Percentiles rank a stretch among this genome's conserved stretches.
Conservation (phyloP, 139 green algal genomes). For the Axilococcus clingmanii region DNA sequence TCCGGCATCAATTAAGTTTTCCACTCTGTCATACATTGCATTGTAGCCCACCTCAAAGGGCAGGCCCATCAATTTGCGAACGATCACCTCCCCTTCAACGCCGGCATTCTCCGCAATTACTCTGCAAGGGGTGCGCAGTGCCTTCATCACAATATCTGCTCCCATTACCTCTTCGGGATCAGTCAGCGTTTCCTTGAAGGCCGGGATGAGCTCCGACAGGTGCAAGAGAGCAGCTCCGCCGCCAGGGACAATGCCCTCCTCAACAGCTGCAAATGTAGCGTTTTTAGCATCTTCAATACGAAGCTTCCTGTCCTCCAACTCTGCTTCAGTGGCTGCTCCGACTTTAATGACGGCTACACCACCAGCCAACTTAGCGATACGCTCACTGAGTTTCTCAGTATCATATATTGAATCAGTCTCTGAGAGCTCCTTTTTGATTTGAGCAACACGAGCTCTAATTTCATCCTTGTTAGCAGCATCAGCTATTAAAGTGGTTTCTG, state of each 20-base stretch:
- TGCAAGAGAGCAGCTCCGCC: constrained; percentile 92
- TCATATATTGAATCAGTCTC: constrained; percentile 96
- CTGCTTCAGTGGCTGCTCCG: constrained; percentile 91
- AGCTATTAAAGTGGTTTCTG: constrained; percentile 84
- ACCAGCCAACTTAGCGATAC: constrained; percentile 96
- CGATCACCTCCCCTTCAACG: constrained; percentile 80
- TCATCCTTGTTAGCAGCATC: constrained; percentile 91
- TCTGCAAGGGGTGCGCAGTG: constrained; percentile 44
- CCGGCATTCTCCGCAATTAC: constrained; percentile 87
- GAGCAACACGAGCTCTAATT: constrained; percentile 84
- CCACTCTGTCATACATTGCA: constrained; percentile 55
- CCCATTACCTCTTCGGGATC: constrained; percentile 86
- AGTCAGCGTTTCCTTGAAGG: constrained; percentile 69
- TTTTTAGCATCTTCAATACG: constrained; percentile 99
- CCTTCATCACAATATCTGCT: constrained; percentile 91
- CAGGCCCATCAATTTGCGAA: constrained; percentile 75
- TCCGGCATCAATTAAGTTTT: constrained; percentile 75
- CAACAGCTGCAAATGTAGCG: constrained; percentile 95
- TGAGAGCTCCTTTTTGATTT: constrained; percentile 94
- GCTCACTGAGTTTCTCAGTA: constrained; percentile 96
- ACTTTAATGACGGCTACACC: constrained; percentile 98
- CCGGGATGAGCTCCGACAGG: constrained; percentile 70
- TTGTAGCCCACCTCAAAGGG: constrained; percentile 90
- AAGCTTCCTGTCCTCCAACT: constrained; percentile 98
- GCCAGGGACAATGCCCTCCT: constrained; percentile 86